Evolutionary conservation across 108 stramenopile species (phyloP), one percentile per base, ranked within the genome.

Genomic region (Pelagomonas calceolata): DNA sequence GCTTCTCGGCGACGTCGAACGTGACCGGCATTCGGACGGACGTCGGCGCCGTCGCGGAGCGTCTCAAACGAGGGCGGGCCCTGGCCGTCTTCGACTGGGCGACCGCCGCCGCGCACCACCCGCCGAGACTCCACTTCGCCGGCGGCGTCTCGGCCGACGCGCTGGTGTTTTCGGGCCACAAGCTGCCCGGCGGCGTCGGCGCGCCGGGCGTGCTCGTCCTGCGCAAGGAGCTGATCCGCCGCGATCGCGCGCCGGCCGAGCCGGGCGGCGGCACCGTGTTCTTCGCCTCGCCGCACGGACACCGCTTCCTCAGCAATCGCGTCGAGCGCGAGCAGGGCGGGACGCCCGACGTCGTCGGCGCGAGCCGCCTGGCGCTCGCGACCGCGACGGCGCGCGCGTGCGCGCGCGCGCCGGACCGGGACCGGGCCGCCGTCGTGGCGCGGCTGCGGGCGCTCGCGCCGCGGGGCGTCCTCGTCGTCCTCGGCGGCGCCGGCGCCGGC

Each of bases 181-280:
- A 74, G 33, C 32, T 74, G 15, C 14, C 68, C 4, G 73, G 73
- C 33, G 73, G 73, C 34, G 14, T 66, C 10, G 34, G 34, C n/a
- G 21, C 67, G 1, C 43, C 76, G 32, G 76, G 82, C 0, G 80
- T 81, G 29, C 77, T 83, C 31, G 75, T 81, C 14, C 78, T 80
- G 16, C 81, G 81, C 35, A 73, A 70, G 33, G 26, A 36, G 36
- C 73, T 83, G 32, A 63, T 83, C 0, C 16, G 69, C 37, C 75
- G 76, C 36, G 45, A 43, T 43, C 39, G 60, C 1, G 66, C 73
- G 30, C 80, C 80, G 15, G 34, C 63, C 31, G n/a, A 32, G 14
- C 75, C 75, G 0, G 82, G 80, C 12, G 72, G 72, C 4, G 73
- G 73, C 3, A 74, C 73, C 4, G 73, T 74, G 3, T 74, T 74